Base-by-base conservation (phyloP, 164 flowering plant genomes). In the Nymphaea thermarum region DNA sequence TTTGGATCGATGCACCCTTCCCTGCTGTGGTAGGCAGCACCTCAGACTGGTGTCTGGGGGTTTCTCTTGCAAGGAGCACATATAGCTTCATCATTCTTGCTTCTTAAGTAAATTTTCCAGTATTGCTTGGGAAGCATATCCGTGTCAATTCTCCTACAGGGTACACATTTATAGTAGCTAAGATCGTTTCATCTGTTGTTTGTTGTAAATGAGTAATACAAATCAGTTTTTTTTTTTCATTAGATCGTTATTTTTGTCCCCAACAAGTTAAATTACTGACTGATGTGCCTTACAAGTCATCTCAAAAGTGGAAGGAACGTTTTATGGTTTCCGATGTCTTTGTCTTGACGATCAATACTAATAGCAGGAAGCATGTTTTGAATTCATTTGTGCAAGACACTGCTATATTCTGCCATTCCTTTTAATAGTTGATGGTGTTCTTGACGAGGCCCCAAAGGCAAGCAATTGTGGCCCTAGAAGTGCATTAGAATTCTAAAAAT, bases 401-500 rank as follows among this genome's bases (percentile, higher is more conserved):
- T 25, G 36, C 36, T 25, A 25, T 25, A 1, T 25, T 25, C 36
- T 25, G 36, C 36, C 36, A 25, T 25, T 25, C 14, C 57, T 15
- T 47, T 47, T 12, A 6, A 47, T 47, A 5, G 55, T 45, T 5
- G 11, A 5, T 5, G 53, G 11, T 45, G 0, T 45, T 10, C 5
- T 45, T 45, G 7, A 45, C 11, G 5, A 10, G 11, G 53, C 53
- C 11, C 53, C 53, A 45, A 45, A 47, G 6, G 25, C 36, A n/a
- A 61, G 64, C 25, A 61, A n/a, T 61, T 36, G 8, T 3, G 64
- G 71, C 51, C 55, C 65, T 66, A 76, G 73, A 73, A 71, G 76
- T 77, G 74, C 63, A 62, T 73, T 73, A 65, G 43, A 73, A 77
- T 73, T 43, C 76, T 70, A 77, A 5, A 77, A 74, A 74, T 67